Percentiles rank a stretch among this genome's conserved stretches.
These are phyloP conservation scores for Orychophragmus violaceus DNA, from an alignment of 345 rosid species.

Conservation along the genomic window DNA sequence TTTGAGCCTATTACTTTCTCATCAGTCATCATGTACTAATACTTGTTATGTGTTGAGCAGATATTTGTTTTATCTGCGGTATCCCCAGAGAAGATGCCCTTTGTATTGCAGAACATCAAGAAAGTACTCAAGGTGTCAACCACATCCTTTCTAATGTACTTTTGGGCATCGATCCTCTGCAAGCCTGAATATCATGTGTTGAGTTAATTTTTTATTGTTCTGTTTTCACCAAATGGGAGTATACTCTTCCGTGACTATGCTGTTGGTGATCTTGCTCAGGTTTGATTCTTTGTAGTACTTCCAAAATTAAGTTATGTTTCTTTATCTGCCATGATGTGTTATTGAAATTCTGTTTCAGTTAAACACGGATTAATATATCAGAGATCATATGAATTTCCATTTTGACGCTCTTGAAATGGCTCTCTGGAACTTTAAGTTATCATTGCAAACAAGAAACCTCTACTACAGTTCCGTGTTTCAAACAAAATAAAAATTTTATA, in stretches of 20 bases:
- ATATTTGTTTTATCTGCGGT: slow-evolving; percentile 89
- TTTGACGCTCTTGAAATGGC: background rate
- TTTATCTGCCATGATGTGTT: background rate
- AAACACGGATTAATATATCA: background rate
- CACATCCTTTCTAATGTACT: no score
- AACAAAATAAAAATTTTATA: background rate
- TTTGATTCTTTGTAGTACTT: slow-evolving; percentile 21
- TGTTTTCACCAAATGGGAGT: slow-evolving; percentile 55
- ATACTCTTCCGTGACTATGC: no score
- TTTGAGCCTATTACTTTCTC: background rate
- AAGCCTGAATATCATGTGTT: no score
- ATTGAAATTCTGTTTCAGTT: background rate
- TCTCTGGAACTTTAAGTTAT: background rate
- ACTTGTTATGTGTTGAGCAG: slow-evolving; percentile 46
- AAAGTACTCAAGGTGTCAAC: slow-evolving; percentile 63
- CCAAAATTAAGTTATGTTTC: background rate
- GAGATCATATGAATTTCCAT: background rate
- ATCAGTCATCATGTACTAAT: background rate
- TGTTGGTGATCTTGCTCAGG: no score
- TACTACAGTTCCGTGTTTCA: background rate
- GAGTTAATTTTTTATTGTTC: background rate
- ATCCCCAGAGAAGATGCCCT: slow-evolving; percentile 86
- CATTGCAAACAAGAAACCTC: no score
- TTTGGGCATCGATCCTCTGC: no score
- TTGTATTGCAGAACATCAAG: slow-evolving; percentile 58